A percentile compares a stretch with the other conserved stretches of the same genome.
These are phyloP conservation scores for Populus deltoides DNA, from an alignment of 345 rosid species.

Conservation along the genomic window DNA sequence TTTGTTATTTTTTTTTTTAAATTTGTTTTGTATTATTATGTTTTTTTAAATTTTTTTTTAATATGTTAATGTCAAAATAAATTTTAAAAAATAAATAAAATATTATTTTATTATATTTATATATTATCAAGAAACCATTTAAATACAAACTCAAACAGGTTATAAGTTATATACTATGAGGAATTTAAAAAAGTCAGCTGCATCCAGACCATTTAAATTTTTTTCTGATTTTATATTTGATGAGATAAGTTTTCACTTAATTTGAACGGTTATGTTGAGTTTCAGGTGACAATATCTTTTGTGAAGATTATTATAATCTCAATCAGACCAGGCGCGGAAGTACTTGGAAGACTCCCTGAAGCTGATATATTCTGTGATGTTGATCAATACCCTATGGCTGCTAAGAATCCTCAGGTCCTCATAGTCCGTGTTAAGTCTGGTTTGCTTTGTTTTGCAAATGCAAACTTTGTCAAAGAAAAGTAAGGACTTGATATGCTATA, in stretches of 20 bases:
- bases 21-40: no score
- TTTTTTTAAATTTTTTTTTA: no score
- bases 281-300: constrained; percentile 72
- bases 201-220: not conserved
- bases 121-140: no score
- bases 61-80: no score
- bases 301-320: constrained; percentile 69
- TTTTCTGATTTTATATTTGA: not conserved
- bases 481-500: constrained; percentile 10
- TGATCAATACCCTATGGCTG: constrained; percentile 78
- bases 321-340: constrained; percentile 67
- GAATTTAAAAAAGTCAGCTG: no score
- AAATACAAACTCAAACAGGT: no score
- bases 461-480: constrained; percentile 68
- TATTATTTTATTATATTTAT: no score
- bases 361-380: constrained; percentile 53
- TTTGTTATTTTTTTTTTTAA: no score
- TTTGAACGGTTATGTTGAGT: not conserved
- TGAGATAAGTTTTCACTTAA: not conserved
- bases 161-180: no score
- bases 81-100: no score
- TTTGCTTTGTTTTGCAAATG: constrained; percentile 84
- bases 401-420: constrained; percentile 50
- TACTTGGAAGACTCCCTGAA: constrained; percentile 66
- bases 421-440: constrained; percentile 68